Percentiles rank a stretch among this genome's conserved stretches.
phyloP scores from a whole-genome alignment of 108 stramenopile species.

The Aurantiochytrium sp. region DNA sequence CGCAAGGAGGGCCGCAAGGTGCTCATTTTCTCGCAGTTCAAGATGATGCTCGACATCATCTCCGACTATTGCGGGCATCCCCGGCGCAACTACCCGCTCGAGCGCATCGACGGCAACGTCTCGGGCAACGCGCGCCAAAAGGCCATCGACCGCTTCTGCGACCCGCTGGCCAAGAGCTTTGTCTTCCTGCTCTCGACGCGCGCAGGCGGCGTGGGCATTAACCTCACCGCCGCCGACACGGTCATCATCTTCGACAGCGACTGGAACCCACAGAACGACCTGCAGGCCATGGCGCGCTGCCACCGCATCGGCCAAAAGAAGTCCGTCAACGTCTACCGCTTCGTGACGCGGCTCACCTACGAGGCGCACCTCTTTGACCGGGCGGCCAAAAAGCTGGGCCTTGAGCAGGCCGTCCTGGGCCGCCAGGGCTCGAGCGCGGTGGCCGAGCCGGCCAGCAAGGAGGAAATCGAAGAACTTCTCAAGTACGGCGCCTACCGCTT shows the following conservation, averaged over 20 bases:
- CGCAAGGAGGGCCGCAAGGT: constrained; percentile 90
- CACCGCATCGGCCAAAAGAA: constrained; percentile 98
- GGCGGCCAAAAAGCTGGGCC: constrained; percentile 85
- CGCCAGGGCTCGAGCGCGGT: constrained; percentile 60
- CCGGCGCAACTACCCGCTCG: constrained; percentile 71
- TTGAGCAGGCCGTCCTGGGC: constrained; percentile 93
- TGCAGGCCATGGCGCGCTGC: constrained; percentile 85
- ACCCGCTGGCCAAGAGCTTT: constrained; percentile 59
- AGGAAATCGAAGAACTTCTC: constrained; percentile 87
- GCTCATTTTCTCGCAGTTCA: constrained; percentile 92
- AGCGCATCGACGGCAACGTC: constrained; percentile 81
- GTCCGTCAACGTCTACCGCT: constrained; percentile 78
- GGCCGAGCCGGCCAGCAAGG: constrained; percentile 71
- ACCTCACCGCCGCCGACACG: constrained; percentile 89
- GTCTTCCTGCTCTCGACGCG: constrained; percentile 93
- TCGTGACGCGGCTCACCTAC: constrained; percentile 90
- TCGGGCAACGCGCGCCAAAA: constrained; percentile 94
- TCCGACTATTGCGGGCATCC: constrained; percentile 76
- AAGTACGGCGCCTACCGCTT: constrained; percentile 86
- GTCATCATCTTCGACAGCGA: constrained; percentile 90
- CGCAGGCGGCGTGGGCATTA: constrained; percentile 92
- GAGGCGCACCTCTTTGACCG: constrained; percentile 97
- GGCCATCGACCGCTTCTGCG: constrained; percentile 69
- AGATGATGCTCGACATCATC: constrained; percentile 89
- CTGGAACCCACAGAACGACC: constrained; percentile 96